Base-by-base conservation (phyloP, 1,139 yeast species). In the Yamadazyma mexicana region DNA sequence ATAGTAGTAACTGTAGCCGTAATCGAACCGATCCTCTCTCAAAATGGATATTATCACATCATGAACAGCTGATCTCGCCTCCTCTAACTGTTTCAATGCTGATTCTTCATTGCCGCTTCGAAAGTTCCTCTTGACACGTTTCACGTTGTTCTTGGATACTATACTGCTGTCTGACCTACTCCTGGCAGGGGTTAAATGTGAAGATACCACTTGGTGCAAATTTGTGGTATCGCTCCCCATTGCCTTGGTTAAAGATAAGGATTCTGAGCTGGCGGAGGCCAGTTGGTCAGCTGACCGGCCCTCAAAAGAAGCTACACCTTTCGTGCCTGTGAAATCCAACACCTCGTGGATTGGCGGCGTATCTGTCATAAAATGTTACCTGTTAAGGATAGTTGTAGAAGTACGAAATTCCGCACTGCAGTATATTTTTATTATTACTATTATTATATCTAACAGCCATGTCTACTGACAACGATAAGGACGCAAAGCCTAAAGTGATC, bases 1-100 rank as follows among this genome's bases (percentile, higher is more conserved):
- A 40, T 64, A 58, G 40, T 66, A 58, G 18, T 54, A 50, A 8
- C 59, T 58, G 45, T 55, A 61, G 31, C 69, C 59, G 33, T 51
- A 54, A 10, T 39, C 43, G 17, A 61, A 42, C 2, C 46, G 42
- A 4, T 42, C 27, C 10, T 45, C 56, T 0, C 36, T n/a, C 6
- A 69, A 49, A 1, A 69, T 52, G 1, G 38, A 34, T 25, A 55
- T 56, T 2, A 66, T 48, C 2, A 50, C 51, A 5, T 43, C 45
- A 33, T 52, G 40, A 5, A 48, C 48, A 3, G 38, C 27, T 3
- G 17, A 10, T 27, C 49, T 46, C 4, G 54, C 43, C 9, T 28
- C 14, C 10, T 50, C 46, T 8, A 50, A 30, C 33, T 48, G 51
- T n/a, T 34, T 34, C 3, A 42, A 17, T 3, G 49, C 33, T 27